phyloP scores from a whole-genome alignment of 23 red algal genomes.

The Rhodosorus marinus region DNA sequence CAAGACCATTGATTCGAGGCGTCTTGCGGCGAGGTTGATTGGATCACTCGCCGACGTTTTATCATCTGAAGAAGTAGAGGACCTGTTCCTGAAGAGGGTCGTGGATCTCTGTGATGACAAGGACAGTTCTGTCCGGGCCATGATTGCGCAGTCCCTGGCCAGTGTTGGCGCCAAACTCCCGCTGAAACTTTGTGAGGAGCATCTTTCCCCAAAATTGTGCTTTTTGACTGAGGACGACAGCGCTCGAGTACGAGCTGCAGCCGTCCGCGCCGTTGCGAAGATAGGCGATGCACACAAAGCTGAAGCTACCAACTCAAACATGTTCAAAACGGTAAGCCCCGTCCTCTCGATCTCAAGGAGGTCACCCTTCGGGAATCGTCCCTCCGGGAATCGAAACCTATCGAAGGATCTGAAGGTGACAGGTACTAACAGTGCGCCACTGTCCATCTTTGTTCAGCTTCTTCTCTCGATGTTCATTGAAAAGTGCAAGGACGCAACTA shows the following conservation, averaged over 20 bases:
- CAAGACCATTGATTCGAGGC: conserved; percentile 3
- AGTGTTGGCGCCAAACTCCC: conserved; percentile 14
- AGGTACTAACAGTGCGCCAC: no score
- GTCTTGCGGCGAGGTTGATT: conserved; percentile 39
- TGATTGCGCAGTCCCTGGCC: conserved; percentile 35
- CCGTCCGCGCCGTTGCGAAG: conserved; percentile 23
- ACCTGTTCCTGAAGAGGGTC: conserved; percentile 10
- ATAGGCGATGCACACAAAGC: conserved; percentile 20
- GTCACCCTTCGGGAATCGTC: no score
- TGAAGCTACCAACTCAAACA: conserved; percentile 8
- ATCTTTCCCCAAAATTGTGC: no score
- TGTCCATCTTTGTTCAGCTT: conserved; percentile 4
- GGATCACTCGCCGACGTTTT: conserved; percentile 17
- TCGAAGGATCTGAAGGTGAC: no score
- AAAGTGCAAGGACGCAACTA: conserved; percentile 13
- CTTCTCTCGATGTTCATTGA: conserved; percentile 27
- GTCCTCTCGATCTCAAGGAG: no score
- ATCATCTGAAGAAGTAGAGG: conserved; percentile 8
- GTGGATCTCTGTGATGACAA: conserved; percentile 17
- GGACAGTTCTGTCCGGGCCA: conserved; percentile 23
- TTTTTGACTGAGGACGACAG: conserved; percentile 29
- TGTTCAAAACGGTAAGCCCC: background rate
- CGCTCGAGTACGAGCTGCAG: conserved; percentile 19
- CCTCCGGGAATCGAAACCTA: no score
- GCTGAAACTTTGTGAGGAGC: conserved; percentile 13